Evolutionary conservation across 176 grass and related monocot species (phyloP).

Genomic region (Carex myosuroides): DNA sequence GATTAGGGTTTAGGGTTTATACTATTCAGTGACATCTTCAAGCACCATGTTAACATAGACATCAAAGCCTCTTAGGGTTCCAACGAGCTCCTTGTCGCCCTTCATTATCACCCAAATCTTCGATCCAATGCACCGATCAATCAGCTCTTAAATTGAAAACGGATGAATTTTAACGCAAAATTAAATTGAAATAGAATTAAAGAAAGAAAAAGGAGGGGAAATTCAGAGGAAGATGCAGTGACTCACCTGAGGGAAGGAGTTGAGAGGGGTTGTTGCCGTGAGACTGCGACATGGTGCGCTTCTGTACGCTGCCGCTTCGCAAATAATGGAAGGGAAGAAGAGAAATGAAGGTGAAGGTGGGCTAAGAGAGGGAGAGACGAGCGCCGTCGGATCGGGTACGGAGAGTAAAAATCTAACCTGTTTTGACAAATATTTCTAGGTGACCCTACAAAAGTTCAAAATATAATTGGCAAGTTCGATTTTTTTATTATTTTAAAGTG

Average conservation of each 20-base stretch:
- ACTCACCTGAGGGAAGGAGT: constrained; percentile 79
- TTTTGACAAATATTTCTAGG: background rate
- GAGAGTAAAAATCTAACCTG: background rate
- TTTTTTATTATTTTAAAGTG: no score
- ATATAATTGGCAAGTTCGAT: background rate
- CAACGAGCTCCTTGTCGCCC: constrained; percentile 97
- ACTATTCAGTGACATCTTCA: constrained; percentile 99
- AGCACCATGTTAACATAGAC: constrained; percentile 99
- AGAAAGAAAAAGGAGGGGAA: background rate
- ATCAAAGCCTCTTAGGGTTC: constrained; percentile 87
- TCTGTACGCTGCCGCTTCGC: background rate
- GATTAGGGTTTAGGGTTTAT: constrained; percentile 53
- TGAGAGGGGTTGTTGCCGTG: constrained; percentile 85
- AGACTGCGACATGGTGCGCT: constrained; percentile 31
- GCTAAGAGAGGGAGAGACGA: background rate
- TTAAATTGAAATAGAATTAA: background rate
- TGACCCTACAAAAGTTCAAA: background rate
- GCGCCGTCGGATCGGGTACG: background rate
- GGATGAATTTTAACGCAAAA: background rate
- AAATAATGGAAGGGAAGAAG: background rate
- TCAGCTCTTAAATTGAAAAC: constrained; percentile 50
- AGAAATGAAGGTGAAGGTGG: background rate
- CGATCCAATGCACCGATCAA: constrained; percentile 94
- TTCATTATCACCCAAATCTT: constrained; percentile 99
- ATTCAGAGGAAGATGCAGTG: background rate